phyloP scores from a whole-genome alignment of 345 rosid genomes.

The Trapa incisa region DNA sequence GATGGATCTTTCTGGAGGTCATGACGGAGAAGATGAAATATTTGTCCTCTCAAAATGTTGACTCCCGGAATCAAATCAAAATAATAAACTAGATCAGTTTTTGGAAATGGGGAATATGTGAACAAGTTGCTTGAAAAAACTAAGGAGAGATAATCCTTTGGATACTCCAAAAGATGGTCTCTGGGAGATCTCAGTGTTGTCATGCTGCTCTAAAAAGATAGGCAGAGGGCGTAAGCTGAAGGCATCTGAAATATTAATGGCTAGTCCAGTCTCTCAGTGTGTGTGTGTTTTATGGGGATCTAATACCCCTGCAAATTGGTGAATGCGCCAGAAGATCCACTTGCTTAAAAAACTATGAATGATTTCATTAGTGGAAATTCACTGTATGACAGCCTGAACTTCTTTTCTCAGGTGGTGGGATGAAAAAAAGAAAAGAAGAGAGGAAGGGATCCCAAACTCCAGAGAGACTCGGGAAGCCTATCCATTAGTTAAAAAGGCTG shows the following conservation, averaged over 20 bases:
- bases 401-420: not conserved
- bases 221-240: not conserved
- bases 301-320: not conserved
- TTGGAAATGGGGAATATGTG: constrained; percentile 1
- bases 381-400: not conserved
- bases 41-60: too few species aligned
- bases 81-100: too few species aligned
- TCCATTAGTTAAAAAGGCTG: too few species aligned
- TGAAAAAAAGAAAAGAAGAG: not conserved
- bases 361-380: not conserved
- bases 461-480: not conserved
- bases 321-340: not conserved
- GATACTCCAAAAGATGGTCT: not conserved
- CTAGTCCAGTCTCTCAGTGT: not conserved
- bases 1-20: too few species aligned
- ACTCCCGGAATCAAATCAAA: too few species aligned
- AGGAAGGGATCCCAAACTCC: not conserved
- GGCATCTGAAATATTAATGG: not conserved
- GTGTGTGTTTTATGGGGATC: not conserved
- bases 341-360: not conserved
- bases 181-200: not conserved
- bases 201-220: not conserved
- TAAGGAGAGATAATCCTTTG: not conserved
- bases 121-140: not conserved
- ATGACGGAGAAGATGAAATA: too few species aligned